Conservation (phyloP, 805 yeast species). For the Spathaspora passalidarum region DNA sequence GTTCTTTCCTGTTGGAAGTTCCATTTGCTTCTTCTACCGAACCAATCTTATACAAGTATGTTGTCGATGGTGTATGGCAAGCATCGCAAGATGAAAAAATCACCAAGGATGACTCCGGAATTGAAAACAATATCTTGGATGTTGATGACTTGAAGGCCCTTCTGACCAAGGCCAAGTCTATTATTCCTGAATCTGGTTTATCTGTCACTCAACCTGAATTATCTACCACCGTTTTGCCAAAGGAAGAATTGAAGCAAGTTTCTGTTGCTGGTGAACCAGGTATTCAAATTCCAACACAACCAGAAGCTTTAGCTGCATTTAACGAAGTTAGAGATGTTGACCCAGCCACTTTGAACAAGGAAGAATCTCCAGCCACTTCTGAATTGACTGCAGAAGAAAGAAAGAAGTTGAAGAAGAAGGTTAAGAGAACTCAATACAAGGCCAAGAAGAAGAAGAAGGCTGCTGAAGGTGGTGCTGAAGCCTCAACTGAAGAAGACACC, state of each 20-base stretch:
- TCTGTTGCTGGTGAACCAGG: constrained; percentile 70
- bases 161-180: constrained; percentile 14
- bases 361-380: constrained; percentile 9
- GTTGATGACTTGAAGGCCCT: constrained; percentile 28
- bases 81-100: constrained; percentile 36
- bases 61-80: constrained; percentile 70
- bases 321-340: constrained; percentile 50
- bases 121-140: constrained; percentile 48
- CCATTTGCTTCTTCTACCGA: constrained; percentile 48
- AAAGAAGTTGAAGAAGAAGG: constrained; percentile 43
- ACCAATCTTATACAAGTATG: constrained; percentile 53
- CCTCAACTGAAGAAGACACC: constrained; percentile 14
- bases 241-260: constrained; percentile 29
- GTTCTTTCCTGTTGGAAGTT: constrained; percentile 57
- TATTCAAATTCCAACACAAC: constrained; percentile 58
- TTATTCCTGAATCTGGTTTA: constrained; percentile 33
- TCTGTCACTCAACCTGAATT: constrained; percentile 15
- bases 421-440: constrained; percentile 41
- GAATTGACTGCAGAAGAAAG: constrained; percentile 31
- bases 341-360: constrained; percentile 49
- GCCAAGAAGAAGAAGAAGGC: constrained; percentile 36
- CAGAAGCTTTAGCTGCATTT: constrained; percentile 66
- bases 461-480: constrained; percentile 10
- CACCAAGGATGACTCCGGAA: constrained; percentile 49
- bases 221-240: constrained; percentile 38